Evolutionary conservation across 768 basidiomycete species (phyloP), one percentile per base, ranked within the genome.

Genomic region (Boletus tomentosulus): DNA sequence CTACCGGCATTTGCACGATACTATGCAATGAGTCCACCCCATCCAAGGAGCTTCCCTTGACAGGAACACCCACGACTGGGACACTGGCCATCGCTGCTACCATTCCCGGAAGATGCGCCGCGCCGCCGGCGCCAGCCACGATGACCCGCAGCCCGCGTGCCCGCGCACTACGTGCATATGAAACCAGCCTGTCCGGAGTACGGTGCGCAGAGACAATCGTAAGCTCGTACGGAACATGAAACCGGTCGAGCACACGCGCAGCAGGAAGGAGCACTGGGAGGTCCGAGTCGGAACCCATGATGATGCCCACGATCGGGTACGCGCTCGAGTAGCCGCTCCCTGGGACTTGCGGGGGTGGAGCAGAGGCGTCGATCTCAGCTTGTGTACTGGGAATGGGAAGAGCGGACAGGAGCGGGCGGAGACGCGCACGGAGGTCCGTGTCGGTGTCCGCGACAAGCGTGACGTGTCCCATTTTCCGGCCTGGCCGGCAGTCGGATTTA

Each of bases 201-300:
- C 97, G 84, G 61, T 99, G 97, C 2, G 97, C 97, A 9, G 93
- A 97, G 39, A 97, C 95, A 63, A 99, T 92, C 11, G 92, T 92
- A 10, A 99, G 75, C 67, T 99, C 96, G 73, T 90, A 97, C 0
- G 96, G 92, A 22, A 98, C 74, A 9, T 67, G 62, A 71, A 98
- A 97, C n/a, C 73, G 73, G 61, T 90, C 86, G 19, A 98, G 81
- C 53, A 97, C 85, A 42, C 78, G 83, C 0, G 96, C 89, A 15
- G 90, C 92, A 6, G 93, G 87, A 15, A 90, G 78, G 87, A 99
- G 94, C 19, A 86, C 84, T 0, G 92, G 90, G n/a, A 99, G 75
- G 68, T 99, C 97, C 13, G 96, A 98, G 71, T 98, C 96, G 10
- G 93, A 96, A 16, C 97, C 97, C 97, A 98, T 99, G 68, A 99